Evolutionary conservation across 2,329 filamentous ascomycete species (phyloP).

Genomic region (Davidsoniella neocaledoniae): DNA sequence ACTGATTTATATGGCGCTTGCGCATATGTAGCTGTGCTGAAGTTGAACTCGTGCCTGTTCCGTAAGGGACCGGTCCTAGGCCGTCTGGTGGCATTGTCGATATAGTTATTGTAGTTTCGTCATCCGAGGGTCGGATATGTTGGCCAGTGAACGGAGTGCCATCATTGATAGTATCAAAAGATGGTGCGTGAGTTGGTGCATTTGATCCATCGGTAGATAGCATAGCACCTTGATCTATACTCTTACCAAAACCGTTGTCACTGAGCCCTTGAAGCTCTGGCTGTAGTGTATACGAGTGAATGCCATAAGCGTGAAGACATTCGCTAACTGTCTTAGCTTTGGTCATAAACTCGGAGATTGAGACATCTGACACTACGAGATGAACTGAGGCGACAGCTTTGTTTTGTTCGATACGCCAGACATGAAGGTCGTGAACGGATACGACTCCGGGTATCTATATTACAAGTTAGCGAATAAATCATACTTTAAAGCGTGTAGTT

Average conservation of each 20-base stretch:
- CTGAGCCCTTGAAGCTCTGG: slow-evolving; percentile 30
- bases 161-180: too few relatives aligned
- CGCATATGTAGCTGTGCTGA: too few relatives aligned
- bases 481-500: not conserved
- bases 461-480: slow-evolving; percentile 12
- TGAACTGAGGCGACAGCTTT: slow-evolving; percentile 56
- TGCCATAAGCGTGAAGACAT: slow-evolving; percentile 56
- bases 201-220: too few relatives aligned
- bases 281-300: slow-evolving; percentile 56
- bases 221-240: not conserved
- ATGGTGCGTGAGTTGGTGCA: too few relatives aligned
- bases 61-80: too few relatives aligned
- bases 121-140: too few relatives aligned
- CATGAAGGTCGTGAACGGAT: slow-evolving; percentile 54
- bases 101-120: too few relatives aligned
- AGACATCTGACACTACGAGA: slow-evolving; percentile 42
- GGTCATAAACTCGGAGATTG: slow-evolving; percentile 39
- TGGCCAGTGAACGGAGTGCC: too few relatives aligned
- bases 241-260: not conserved
- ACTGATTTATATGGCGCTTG: too few relatives aligned
- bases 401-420: slow-evolving; percentile 56
- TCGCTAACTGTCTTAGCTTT: slow-evolving; percentile 46
- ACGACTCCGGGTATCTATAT: slow-evolving; percentile 45
- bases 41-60: too few relatives aligned
- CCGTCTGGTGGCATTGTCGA: too few relatives aligned